Percentiles rank a stretch among this genome's conserved stretches.
These are phyloP conservation scores for Trypethelium eluteriae DNA, from an alignment of 495 filamentous ascomycete species.

Conservation along the genomic window DNA sequence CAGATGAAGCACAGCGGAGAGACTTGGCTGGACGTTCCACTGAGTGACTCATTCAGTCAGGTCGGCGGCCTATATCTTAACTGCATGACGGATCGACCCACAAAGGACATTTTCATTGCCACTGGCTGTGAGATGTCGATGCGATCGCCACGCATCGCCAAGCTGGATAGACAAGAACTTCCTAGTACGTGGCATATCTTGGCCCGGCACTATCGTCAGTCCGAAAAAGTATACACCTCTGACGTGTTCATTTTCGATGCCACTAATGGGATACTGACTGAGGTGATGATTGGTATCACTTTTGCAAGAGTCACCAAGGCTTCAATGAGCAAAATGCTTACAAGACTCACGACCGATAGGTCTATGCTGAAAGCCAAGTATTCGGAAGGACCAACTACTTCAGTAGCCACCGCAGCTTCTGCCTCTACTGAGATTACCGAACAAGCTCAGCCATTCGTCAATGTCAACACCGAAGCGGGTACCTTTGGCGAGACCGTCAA, in stretches of 20 bases:
- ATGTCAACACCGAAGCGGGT: no score
- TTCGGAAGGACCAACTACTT: neutral
- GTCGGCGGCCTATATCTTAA: neutral
- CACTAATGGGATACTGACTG: neutral
- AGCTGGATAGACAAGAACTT: neutral
- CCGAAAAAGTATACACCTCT: neutral
- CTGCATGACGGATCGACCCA: neutral
- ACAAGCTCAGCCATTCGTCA: no score
- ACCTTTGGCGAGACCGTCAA: neutral
- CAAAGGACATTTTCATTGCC: neutral
- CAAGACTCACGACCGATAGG: neutral
- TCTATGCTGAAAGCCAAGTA: no score
- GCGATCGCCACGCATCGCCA: neutral
- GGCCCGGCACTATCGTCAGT: neutral
- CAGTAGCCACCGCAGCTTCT: neutral
- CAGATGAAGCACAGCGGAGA: neutral
- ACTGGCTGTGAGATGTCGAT: neutral
- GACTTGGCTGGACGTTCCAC: slow-evolving; percentile 19
- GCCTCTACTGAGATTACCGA: neutral
- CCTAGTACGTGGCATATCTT: neutral
- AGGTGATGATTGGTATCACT: neutral
- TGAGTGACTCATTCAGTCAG: slow-evolving; percentile 32
- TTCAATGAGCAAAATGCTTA: neutral
- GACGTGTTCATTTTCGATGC: neutral
- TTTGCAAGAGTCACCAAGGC: neutral